phyloP scores from a whole-genome alignment of 2,329 filamentous ascomycete genomes.

The Byssoonygena ceratinophila region DNA sequence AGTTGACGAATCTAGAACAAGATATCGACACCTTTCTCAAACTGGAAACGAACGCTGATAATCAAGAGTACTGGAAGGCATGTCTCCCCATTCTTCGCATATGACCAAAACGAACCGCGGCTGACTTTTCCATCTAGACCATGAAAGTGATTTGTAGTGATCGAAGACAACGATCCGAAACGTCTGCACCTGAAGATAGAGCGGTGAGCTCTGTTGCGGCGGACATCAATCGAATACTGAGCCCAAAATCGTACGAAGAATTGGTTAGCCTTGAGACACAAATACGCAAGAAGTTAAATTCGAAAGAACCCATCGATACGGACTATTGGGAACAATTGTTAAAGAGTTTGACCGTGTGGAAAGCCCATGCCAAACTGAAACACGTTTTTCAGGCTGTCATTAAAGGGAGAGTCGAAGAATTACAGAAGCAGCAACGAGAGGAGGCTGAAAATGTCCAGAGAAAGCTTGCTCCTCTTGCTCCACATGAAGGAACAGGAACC shows the following conservation, averaged over 20 bases:
- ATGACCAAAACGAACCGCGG: not conserved
- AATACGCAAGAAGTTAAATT: conserved; percentile 73
- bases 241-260: conserved; percentile 75
- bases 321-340: conserved; percentile 97
- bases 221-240: conserved; percentile 79
- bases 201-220: conserved; percentile 71
- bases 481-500: conserved; percentile 12
- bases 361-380: conserved; percentile 75
- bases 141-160: conserved; percentile 76
- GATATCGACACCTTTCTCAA: conserved; percentile 72
- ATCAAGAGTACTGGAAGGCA: conserved; percentile 77
- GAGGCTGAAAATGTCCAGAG: conserved; percentile 50
- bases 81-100: conserved; percentile 17
- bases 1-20: conserved; percentile 65
- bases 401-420: conserved; percentile 53
- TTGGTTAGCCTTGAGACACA: conserved; percentile 78
- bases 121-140: conserved; percentile 42
- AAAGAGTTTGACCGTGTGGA: conserved; percentile 75
- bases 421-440: conserved; percentile 57
- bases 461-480: conserved; percentile 45
- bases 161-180: conserved; percentile 54
- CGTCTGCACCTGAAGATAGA: conserved; percentile 54
- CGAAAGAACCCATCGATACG: conserved; percentile 83
- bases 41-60: conserved; percentile 66
- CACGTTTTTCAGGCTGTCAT: conserved; percentile 68